Evolutionary conservation across 805 yeast genomes (phyloP), one percentile per base, ranked within the genome.

Genomic region (Komagataella phaffii): DNA sequence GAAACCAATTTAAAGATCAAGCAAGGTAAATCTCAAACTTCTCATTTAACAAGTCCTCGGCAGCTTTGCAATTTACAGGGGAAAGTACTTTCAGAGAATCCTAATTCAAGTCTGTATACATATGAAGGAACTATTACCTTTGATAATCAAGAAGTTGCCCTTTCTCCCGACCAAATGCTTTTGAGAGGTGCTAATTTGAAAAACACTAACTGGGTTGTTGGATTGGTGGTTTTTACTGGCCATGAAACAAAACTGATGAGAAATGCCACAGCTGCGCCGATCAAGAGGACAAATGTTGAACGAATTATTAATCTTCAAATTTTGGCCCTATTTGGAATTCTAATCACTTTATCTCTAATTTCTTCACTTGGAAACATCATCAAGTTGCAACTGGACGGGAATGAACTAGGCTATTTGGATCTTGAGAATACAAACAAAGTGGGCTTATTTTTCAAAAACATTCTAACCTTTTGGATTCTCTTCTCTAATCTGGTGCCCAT

Each of bases 171-270:
- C 47, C 99, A 91, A 64, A 68, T 95, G 71, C 72, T 95, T 45
- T 73, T 93, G 53, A 79, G 99, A 69, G 99, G 99, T 55, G 99
- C 99, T 4, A 88, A 93, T 3, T 72, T 93, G 55, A 77, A 97
- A 66, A 93, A 93, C 62, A 95, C 99, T 0, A 86, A 82, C 46
- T 93, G 96, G 97, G 80, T 93, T 46, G 87, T 87, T 59, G 99
- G 99, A 19, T 74, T 88, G 50, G 97, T 88, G 1, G 80, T 93
- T 1, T 93, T 91, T 64, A 93, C 99, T 0, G 99, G 99, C 18
- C 99, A 95, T 64, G 99, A 93, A 68, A 93, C 99, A 0, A 93
- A 93, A 62, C 74, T 93, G 57, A 91, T 93, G 98, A 80, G 99
- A 64, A 93, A 93, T 69, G 99, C 99, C 17, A 90, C 98, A 2